A percentile compares a stretch with the other conserved stretches of the same genome.
These are phyloP conservation scores for Schwanniomyces etchellsii DNA, from an alignment of 1,139 yeast species.

Conservation along the genomic window DNA sequence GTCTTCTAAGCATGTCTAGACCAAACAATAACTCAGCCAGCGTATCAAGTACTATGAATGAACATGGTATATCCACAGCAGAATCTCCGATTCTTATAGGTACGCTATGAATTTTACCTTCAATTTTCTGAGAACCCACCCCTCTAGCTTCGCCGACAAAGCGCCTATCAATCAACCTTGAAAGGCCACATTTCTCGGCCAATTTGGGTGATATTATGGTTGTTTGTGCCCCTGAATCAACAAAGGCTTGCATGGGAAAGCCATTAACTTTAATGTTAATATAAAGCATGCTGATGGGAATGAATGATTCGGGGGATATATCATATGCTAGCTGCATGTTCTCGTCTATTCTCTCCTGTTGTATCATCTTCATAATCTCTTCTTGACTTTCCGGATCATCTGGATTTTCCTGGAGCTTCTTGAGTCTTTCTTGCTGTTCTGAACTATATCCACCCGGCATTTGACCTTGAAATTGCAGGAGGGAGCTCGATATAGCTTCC, in stretches of 20 bases:
- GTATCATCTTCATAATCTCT: constrained; percentile 61
- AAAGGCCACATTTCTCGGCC: constrained; percentile 68
- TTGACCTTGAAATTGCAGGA: constrained; percentile 15
- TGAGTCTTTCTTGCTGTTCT: constrained; percentile 42
- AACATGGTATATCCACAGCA: constrained; percentile 55
- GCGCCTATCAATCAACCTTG: constrained; percentile 73
- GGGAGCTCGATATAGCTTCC: constrained; percentile 31
- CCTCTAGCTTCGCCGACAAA: constrained; percentile 84
- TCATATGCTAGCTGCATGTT: constrained; percentile 78
- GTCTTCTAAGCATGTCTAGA: constrained; percentile 79
- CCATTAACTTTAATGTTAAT: constrained; percentile 76
- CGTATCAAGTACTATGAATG: constrained; percentile 77
- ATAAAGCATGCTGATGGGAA: constrained; percentile 77
- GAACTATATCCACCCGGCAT: constrained; percentile 5
- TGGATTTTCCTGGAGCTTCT: constrained; percentile 52
- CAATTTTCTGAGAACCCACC: constrained; percentile 75
- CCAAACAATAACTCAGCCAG: constrained; percentile 66
- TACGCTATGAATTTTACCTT: constrained; percentile 85
- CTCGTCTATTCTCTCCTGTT: constrained; percentile 71
- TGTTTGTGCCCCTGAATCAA: constrained; percentile 93
- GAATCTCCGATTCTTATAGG: constrained; percentile 72
- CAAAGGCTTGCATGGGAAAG: constrained; percentile 79
- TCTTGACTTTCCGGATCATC: constrained; percentile 71
- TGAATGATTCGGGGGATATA: constrained; percentile 84
- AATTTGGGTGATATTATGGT: constrained; percentile 76